Percentiles rank a stretch among this genome's conserved stretches.
These are phyloP conservation scores for Mortierella sp. DNA, from an alignment of 371 early-diverging fungal genomes.

Conservation along the genomic window DNA sequence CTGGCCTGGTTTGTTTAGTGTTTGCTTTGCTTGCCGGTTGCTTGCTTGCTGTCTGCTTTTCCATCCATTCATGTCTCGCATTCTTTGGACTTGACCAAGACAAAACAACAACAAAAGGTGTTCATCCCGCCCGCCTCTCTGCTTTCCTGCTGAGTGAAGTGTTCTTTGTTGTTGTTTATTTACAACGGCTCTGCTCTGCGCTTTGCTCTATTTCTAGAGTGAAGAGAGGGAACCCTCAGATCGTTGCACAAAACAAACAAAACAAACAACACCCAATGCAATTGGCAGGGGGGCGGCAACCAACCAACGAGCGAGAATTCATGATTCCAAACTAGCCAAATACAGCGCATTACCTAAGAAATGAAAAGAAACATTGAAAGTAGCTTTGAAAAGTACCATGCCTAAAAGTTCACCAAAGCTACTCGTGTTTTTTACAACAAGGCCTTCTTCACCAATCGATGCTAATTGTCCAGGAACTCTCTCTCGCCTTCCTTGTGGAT, in stretches of 20 bases:
- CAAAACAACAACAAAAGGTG: too few relatives aligned
- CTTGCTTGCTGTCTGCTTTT: too few relatives aligned
- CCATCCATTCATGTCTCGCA: too few relatives aligned
- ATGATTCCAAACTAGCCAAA: neutral
- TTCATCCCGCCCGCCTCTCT: too few relatives aligned
- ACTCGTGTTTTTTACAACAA: neutral
- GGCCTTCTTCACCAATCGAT: neutral
- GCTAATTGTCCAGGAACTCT: neutral
- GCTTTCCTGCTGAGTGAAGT: too few relatives aligned
- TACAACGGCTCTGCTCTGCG: neutral
- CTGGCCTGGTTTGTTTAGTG: too few relatives aligned
- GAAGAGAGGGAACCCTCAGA: neutral
- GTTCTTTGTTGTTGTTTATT: neutral
- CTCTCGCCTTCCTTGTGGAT: neutral
- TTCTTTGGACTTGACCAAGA: too few relatives aligned
- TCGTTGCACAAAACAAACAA: constrained; percentile 4
- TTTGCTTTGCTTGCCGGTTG: too few relatives aligned
- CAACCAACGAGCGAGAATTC: neutral
- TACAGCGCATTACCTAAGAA: neutral
- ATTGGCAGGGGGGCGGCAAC: neutral
- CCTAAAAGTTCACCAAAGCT: neutral
- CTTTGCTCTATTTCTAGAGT: constrained; percentile 6
- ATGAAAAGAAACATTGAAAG: neutral
- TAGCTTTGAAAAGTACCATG: too few relatives aligned
- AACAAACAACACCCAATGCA: neutral